Conservation (phyloP, 768 basidiomycete genomes). For the Aureoboletus auriporus region DNA sequence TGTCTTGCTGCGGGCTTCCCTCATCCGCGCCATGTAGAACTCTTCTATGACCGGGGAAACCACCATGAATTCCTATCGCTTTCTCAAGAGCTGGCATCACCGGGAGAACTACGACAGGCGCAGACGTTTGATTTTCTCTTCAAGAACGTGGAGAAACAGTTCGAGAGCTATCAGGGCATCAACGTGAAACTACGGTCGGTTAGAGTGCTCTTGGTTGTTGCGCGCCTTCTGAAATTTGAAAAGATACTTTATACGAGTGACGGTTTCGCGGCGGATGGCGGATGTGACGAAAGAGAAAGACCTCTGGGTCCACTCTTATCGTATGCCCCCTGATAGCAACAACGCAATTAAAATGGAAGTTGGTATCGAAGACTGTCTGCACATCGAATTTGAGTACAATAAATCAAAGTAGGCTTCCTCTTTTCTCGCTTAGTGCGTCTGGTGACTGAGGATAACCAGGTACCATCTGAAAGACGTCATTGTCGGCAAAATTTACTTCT, state of each 20-base stretch:
- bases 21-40: slow-evolving; percentile 35
- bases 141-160: slow-evolving; percentile 99
- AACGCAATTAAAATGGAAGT: slow-evolving; percentile 99
- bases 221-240: slow-evolving; percentile 4
- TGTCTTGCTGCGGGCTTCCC: not conserved
- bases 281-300: slow-evolving; percentile 93
- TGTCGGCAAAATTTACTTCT: slow-evolving; percentile 98
- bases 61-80: slow-evolving; percentile 97
- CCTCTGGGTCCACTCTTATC: slow-evolving; percentile 96
- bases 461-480: slow-evolving; percentile 99
- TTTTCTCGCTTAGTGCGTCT: not conserved
- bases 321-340: slow-evolving; percentile 97
- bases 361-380: slow-evolving; percentile 97
- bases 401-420: slow-evolving; percentile 81
- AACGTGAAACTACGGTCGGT: slow-evolving; percentile 93
- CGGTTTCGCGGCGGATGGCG: slow-evolving; percentile 87
- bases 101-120: slow-evolving; percentile 95
- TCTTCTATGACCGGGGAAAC: slow-evolving; percentile 97
- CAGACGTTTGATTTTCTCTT: slow-evolving; percentile 97
- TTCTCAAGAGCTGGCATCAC: slow-evolving; percentile 91
- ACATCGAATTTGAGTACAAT: slow-evolving; percentile 99
- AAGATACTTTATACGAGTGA: slow-evolving; percentile 91
- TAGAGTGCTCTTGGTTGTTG: not conserved
- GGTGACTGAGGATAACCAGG: slow-evolving; percentile 38
- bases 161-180: slow-evolving; percentile 96